Conservation (phyloP, 345 rosid species). For the Trapa bicornis region DNA sequence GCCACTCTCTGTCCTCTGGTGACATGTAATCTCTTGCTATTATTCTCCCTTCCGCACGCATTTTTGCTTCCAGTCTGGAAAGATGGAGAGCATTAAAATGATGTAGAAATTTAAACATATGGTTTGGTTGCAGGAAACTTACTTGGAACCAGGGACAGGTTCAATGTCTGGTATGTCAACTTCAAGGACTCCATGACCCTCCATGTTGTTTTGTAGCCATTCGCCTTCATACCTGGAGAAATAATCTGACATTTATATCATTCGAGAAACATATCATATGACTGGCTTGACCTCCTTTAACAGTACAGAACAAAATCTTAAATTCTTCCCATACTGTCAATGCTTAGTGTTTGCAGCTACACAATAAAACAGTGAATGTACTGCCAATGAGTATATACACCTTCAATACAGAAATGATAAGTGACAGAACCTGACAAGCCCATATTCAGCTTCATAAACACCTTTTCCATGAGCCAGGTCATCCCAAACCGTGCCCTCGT, state of each 20-base stretch:
- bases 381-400: not conserved
- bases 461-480: conserved; percentile 95
- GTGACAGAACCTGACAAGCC: conserved; percentile 53
- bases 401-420: not conserved
- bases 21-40: conserved; percentile 65
- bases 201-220: conserved; percentile 81
- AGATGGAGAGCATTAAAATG: conserved; percentile 3
- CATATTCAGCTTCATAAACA: conserved; percentile 70
- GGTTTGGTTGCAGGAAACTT: conserved; percentile 14
- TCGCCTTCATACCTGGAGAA: conserved; percentile 81
- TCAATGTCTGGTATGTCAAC: conserved; percentile 86
- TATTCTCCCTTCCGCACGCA: conserved; percentile 85
- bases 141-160: conserved; percentile 90
- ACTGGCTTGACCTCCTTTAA: not conserved
- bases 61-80: conserved; percentile 73
- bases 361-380: not conserved
- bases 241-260: not conserved
- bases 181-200: conserved; percentile 84
- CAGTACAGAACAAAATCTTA: not conserved
- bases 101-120: conserved; percentile 6
- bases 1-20: conserved; percentile 84
- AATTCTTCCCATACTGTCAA: not conserved
- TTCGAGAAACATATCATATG: not conserved
- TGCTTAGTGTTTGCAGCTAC: not conserved
- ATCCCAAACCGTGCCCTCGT: conserved; percentile 96